These are phyloP conservation scores for Elaeis guineensis DNA, from an alignment of 176 grass and related monocot genomes.

Conservation along the genomic window DNA sequence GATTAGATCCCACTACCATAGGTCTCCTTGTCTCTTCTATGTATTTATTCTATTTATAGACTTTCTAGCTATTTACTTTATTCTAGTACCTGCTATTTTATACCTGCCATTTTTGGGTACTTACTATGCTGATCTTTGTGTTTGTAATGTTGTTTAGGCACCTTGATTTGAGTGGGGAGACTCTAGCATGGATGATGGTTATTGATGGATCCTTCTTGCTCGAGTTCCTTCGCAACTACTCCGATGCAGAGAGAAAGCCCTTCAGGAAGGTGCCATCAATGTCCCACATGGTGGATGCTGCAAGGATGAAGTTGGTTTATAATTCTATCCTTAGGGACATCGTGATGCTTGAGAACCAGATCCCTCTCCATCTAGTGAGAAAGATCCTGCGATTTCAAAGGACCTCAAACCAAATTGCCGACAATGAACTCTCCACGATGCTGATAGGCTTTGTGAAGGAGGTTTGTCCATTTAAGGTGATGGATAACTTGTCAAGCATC, in stretches of 20 bases:
- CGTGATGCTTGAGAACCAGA: slow-evolving; percentile 89
- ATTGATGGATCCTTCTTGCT: slow-evolving; percentile 79
- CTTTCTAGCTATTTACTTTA: too few relatives aligned
- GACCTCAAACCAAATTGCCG: slow-evolving; percentile 26
- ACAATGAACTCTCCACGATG: slow-evolving; percentile 36
- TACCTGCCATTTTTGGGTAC: too few relatives aligned
- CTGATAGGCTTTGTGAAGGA: slow-evolving; percentile 55
- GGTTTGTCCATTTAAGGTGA: slow-evolving; percentile 67
- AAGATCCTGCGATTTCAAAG: slow-evolving; percentile 56
- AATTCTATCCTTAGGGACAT: slow-evolving; percentile 54
- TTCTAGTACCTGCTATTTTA: too few relatives aligned
- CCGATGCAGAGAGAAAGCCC: slow-evolving; percentile 9
- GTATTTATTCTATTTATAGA: too few relatives aligned
- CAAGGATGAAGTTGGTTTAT: slow-evolving; percentile 60
- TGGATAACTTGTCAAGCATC: slow-evolving; percentile 40
- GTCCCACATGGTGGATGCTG: slow-evolving; percentile 66
- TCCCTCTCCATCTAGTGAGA: slow-evolving; percentile 57
- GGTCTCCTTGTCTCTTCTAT: background rate
- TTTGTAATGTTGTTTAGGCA: slow-evolving; percentile 16
- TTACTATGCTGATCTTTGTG: too few relatives aligned
- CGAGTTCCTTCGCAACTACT: slow-evolving; percentile 72
- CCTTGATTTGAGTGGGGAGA: slow-evolving; percentile 76
- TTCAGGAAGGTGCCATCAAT: slow-evolving; percentile 52
- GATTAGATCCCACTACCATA: slow-evolving; percentile 14
- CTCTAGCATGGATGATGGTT: slow-evolving; percentile 81